Evolutionary conservation across 768 basidiomycete species (phyloP).

Genomic region (Russula sp.): DNA sequence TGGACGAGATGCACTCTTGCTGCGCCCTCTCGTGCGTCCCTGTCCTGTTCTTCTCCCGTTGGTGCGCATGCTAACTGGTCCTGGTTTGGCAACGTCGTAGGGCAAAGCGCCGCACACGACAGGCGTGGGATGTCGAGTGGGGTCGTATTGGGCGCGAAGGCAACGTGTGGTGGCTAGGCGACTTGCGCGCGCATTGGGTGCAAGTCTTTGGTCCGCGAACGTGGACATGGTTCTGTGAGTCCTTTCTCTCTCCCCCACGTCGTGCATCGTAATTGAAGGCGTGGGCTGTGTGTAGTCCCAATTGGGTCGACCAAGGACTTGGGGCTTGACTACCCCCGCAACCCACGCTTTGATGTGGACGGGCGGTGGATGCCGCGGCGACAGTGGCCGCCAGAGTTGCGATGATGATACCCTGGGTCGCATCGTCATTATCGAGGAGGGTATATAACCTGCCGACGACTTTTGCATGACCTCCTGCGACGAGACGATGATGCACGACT

Average conservation of each 20-base stretch:
- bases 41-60: neutral
- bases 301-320: slow-evolving; percentile 51
- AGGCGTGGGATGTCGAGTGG: slow-evolving; percentile 76
- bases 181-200: slow-evolving; percentile 58
- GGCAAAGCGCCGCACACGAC: slow-evolving; percentile 40
- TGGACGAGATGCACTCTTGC: slow-evolving; percentile 48
- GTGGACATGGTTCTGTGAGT: slow-evolving; percentile 79
- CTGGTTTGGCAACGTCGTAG: slow-evolving; percentile 31
- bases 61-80: neutral
- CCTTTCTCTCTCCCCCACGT: neutral
- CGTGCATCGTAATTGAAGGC: neutral
- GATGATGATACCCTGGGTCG: slow-evolving; percentile 30
- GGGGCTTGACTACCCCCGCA: slow-evolving; percentile 58
- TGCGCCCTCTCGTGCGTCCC: slow-evolving; percentile 49
- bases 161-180: slow-evolving; percentile 83
- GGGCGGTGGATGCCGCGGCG: slow-evolving; percentile 60
- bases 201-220: slow-evolving; percentile 70
- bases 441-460: neutral
- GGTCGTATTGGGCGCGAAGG: slow-evolving; percentile 69
- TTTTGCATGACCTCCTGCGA: neutral
- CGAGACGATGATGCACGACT: neutral
- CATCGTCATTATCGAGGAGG: neutral
- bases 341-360: slow-evolving; percentile 66
- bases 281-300: slow-evolving; percentile 31
- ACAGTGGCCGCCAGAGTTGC: slow-evolving; percentile 67